Evolutionary conservation across 208 protist species (phyloP).

Genomic region (Crithidia sp.): DNA sequence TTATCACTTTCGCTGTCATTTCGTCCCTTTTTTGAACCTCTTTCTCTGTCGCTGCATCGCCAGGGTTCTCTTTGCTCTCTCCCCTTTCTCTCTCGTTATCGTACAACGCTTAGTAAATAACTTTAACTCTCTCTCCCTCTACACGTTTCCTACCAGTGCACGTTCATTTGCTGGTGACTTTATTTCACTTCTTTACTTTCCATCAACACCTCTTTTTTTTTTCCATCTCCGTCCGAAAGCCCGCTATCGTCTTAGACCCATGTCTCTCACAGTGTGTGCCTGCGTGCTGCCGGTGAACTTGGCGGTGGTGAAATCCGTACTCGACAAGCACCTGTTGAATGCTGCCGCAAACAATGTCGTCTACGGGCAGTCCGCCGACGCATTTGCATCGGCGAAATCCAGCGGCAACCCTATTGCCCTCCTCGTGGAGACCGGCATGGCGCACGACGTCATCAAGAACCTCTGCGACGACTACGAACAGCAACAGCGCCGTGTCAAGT

Average conservation of each 20-base stretch:
- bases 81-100: too few relatives aligned
- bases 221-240: too few relatives aligned
- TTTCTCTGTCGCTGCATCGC: too few relatives aligned
- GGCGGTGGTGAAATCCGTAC: conserved; percentile 13
- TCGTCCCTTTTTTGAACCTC: too few relatives aligned
- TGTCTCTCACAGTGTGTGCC: conserved; percentile 44
- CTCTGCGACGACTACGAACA: conserved; percentile 69
- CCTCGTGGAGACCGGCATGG: conserved; percentile 10
- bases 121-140: too few relatives aligned
- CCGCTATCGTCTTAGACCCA: neutral
- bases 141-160: too few relatives aligned
- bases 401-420: conserved; percentile 26
- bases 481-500: conserved; percentile 59
- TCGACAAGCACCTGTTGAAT: conserved; percentile 14
- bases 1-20: too few relatives aligned
- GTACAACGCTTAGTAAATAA: too few relatives aligned
- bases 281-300: conserved; percentile 17
- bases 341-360: conserved; percentile 33
- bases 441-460: conserved; percentile 55
- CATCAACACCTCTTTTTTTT: too few relatives aligned
- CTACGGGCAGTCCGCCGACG: conserved; percentile 25
- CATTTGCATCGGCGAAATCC: conserved; percentile 42
- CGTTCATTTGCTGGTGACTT: too few relatives aligned
- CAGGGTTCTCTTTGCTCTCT: too few relatives aligned
- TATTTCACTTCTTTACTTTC: too few relatives aligned